Evolutionary conservation across 768 basidiomycete species (phyloP).

Genomic region (Dacryopinax primogenitus): DNA sequence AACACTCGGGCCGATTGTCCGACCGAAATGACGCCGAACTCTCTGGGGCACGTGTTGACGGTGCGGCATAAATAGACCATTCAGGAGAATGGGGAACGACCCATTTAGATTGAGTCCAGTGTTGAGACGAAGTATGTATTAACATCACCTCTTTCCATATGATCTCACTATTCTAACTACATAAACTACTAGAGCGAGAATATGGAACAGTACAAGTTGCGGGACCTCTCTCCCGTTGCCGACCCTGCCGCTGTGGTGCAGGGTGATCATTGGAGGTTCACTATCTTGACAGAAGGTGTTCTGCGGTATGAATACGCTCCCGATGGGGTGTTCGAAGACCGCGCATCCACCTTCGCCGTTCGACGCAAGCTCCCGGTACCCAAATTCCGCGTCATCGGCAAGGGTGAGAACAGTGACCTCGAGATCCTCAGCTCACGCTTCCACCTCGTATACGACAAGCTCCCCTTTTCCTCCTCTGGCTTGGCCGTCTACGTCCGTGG

Average conservation of each 20-base stretch:
- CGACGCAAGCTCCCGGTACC: constrained; percentile 16
- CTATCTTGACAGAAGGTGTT: constrained; percentile 18
- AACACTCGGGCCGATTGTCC: not conserved
- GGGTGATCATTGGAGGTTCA: constrained; percentile 12
- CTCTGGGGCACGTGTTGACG: not conserved
- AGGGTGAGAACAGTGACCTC: constrained; percentile 14
- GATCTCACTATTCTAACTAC: not conserved
- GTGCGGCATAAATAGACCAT: not conserved
- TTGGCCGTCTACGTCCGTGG: constrained; percentile 10
- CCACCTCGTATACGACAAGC: constrained; percentile 14
- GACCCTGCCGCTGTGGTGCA: not conserved
- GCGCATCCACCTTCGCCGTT: constrained; percentile 20
- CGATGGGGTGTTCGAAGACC: constrained; percentile 19
- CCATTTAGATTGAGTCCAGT: no score
- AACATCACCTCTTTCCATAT: no score
- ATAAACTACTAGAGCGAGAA: not conserved
- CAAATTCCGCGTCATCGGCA: constrained; percentile 11
- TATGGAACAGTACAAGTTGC: constrained; percentile 1
- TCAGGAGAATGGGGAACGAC: no score
- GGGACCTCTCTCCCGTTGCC: not conserved
- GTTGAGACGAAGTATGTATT: no score
- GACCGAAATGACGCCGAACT: not conserved
- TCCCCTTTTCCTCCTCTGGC: constrained; percentile 16
- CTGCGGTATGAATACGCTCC: constrained; percentile 18
- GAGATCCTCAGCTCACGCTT: constrained; percentile 4